These are phyloP conservation scores for Paecilomyces dactylethromorphus DNA, from an alignment of 2,329 filamentous ascomycete genomes.

Conservation along the genomic window DNA sequence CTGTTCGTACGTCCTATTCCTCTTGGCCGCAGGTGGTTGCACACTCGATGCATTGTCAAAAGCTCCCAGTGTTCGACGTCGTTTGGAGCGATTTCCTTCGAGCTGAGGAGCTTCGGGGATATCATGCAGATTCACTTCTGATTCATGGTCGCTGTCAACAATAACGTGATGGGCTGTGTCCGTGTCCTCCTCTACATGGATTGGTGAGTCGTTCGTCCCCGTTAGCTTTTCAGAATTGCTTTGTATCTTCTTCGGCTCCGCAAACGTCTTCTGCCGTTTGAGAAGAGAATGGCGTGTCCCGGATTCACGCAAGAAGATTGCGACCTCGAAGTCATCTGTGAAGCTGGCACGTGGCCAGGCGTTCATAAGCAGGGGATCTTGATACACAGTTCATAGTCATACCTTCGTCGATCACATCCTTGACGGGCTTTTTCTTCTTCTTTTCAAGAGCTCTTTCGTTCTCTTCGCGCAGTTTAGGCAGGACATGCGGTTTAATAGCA, in stretches of 20 bases:
- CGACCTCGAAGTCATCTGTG: constrained; percentile 88
- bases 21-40: constrained; percentile 16
- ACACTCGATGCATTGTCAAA: neutral
- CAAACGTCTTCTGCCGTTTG: constrained; percentile 75
- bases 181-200: constrained; percentile 43
- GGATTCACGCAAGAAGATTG: constrained; percentile 85
- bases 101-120: constrained; percentile 46
- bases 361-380: neutral
- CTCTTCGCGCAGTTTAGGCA: constrained; percentile 88
- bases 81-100: constrained; percentile 11
- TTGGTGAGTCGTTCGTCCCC: constrained; percentile 48
- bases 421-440: constrained; percentile 73
- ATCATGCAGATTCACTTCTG: constrained; percentile 42
- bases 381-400: constrained; percentile 15
- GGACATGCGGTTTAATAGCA: constrained; percentile 74
- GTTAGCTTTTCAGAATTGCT: constrained; percentile 60
- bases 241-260: constrained; percentile 48
- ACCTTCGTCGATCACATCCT: constrained; percentile 83
- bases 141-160: constrained; percentile 58
- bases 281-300: constrained; percentile 79
- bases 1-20: constrained; percentile 24
- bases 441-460: constrained; percentile 56
- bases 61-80: neutral
- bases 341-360: neutral
- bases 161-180: constrained; percentile 36